phyloP scores from a whole-genome alignment of 2,329 filamentous ascomycete genomes.

The Arachnopeziza araneosa region DNA sequence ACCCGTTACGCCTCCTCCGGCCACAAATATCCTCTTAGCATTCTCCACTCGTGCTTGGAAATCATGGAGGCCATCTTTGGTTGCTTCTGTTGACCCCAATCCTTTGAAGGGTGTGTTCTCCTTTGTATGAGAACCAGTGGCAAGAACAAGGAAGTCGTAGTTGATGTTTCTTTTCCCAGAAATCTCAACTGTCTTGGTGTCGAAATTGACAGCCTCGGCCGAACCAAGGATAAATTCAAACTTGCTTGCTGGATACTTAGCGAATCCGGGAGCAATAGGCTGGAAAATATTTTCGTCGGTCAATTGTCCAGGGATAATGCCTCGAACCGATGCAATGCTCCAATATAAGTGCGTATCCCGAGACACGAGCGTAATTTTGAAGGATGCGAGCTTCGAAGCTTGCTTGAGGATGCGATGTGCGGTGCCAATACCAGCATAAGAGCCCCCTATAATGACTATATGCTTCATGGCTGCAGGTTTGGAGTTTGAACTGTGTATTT shows the following conservation, averaged over 20 bases:
- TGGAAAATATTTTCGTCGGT: constrained; percentile 38
- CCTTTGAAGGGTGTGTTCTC: constrained; percentile 46
- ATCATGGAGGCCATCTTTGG: constrained; percentile 17
- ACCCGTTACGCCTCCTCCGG: constrained; percentile 32
- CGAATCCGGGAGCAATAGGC: constrained; percentile 39
- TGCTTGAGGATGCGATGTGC: constrained; percentile 31
- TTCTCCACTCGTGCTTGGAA: constrained; percentile 19
- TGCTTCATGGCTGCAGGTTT: constrained; percentile 21
- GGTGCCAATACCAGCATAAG: constrained; percentile 26
- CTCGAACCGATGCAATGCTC: constrained; percentile 43
- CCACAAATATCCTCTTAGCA: constrained; percentile 29
- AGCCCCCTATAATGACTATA: constrained; percentile 31
- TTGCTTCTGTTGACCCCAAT: constrained; percentile 35
- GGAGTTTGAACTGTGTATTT: background rate
- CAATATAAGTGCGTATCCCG: constrained; percentile 47
- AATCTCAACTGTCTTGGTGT: constrained; percentile 39
- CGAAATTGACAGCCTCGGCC: constrained; percentile 40
- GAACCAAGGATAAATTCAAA: constrained; percentile 49
- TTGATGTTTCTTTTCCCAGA: constrained; percentile 29
- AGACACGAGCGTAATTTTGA: constrained; percentile 50
- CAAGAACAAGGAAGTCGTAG: constrained; percentile 50
- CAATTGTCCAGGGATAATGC: constrained; percentile 39
- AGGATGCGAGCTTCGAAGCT: constrained; percentile 30
- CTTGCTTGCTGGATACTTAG: constrained; percentile 39
- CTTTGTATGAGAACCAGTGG: constrained; percentile 44